phyloP scores from a whole-genome alignment of 192 early-diverging fungal species.

The Linnemannia zychae region DNA sequence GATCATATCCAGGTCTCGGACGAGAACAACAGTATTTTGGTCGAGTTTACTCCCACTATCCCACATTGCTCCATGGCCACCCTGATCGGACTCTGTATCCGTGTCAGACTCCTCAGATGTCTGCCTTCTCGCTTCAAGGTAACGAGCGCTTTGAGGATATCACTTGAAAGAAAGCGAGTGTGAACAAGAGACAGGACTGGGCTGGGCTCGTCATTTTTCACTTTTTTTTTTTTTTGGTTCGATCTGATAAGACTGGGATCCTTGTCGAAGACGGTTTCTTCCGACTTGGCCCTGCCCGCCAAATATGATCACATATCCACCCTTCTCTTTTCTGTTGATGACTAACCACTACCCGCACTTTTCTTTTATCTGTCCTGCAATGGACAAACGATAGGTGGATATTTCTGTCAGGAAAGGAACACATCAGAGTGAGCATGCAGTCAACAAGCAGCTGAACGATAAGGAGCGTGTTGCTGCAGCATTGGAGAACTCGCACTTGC shows the following conservation, averaged over 20 bases:
- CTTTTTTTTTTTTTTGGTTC: background rate
- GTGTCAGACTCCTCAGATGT: constrained; percentile 89
- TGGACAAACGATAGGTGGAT: constrained; percentile 70
- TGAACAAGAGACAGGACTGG: too few species aligned
- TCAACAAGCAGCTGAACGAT: constrained; percentile 99
- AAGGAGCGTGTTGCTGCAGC: constrained; percentile 99
- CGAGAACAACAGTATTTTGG: constrained; percentile 72
- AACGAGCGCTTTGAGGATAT: background rate
- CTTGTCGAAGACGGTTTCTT: background rate
- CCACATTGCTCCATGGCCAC: constrained; percentile 99
- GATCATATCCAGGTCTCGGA: constrained; percentile 89
- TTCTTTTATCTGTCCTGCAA: constrained; percentile 10
- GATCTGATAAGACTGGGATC: constrained; percentile 3
- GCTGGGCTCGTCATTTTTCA: background rate
- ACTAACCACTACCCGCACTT: background rate
- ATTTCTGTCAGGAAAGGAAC: constrained; percentile 92
- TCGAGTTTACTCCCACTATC: constrained; percentile 97
- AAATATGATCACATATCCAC: background rate
- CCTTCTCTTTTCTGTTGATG: background rate
- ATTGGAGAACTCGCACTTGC: constrained; percentile 92
- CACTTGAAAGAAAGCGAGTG: background rate
- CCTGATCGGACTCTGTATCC: constrained; percentile 96
- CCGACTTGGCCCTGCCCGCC: constrained; percentile 5
- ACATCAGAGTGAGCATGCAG: constrained; percentile 94
- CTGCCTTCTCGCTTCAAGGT: constrained; percentile 93